Evolutionary conservation across 2,329 filamentous ascomycete species (phyloP), one percentile per base, ranked within the genome.

Genomic region (Aspergillus viridinutans): DNA sequence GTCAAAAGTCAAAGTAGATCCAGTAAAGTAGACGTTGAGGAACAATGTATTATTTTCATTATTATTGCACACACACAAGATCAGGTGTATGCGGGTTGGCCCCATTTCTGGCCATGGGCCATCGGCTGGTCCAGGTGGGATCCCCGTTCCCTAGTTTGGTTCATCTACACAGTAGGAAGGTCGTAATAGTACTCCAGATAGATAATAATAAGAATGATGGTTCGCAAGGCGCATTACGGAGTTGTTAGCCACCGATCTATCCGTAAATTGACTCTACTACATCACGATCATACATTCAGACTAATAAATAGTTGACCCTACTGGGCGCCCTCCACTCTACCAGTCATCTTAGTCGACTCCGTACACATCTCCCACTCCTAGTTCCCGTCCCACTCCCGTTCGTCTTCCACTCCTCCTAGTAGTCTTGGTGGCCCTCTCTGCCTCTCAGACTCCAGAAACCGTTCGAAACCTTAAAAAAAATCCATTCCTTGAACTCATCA

Each of bases 331-430:
- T 38, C 14, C 2, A 38, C 14, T 17, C 17, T 38, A 38, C 32
- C 32, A 38, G 32, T 38, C 32, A 38, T 5, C 14, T 38, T 17
- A 38, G 32, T 17, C 32, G 32, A 38, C 32, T 38, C 14, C 21
- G n/a, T 9, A 21, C 10, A 43, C 21, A 21, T 17, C 49, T 40
- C 23, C 10, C 25, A 10, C 2, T 23, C 35, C 12, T 49, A 29
- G 28, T 8, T 9, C 40, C 26, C 45, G 32, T 49, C 51, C 50
- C 51, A 45, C 53, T 52, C 29, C 38, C 45, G 28, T 49, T 49
- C 52, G 43, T 48, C 49, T 29, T 52, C 25, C 50, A 52, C 52
- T 26, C 38, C 48, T 42, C n/a, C 35, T 56, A 49, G 20, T 56
- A 49, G 20, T 45, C 50, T 51, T 21, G 49, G 43, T 49, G 21